phyloP scores from a whole-genome alignment of 371 early-diverging fungal species.

The Nematocida minor region DNA sequence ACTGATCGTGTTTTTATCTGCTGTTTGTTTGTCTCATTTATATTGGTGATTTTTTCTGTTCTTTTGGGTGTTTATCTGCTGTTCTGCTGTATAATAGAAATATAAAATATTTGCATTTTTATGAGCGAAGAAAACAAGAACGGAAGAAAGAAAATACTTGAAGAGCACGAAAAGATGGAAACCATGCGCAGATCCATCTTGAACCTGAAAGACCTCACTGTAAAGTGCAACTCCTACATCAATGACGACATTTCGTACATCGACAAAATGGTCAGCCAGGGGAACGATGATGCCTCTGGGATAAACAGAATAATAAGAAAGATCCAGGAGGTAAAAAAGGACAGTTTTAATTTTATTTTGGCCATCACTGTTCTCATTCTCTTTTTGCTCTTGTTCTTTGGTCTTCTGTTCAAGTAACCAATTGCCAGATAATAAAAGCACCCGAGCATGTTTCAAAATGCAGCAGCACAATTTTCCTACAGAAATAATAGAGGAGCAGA shows the following conservation, averaged over 20 bases:
- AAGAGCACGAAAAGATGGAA: conserved; percentile 18
- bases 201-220: neutral
- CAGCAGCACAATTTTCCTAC: neutral
- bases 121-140: neutral
- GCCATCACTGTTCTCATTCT: neutral
- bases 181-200: neutral
- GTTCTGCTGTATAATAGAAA: too few relatives aligned
- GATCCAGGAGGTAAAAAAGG: neutral
- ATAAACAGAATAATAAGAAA: conserved; percentile 4
- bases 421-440: neutral
- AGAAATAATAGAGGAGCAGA: conserved; percentile 10
- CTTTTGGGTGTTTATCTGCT: too few relatives aligned
- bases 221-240: neutral
- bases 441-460: neutral
- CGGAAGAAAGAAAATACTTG: neutral
- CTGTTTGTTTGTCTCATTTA: too few relatives aligned
- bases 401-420: conserved; percentile 6
- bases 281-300: neutral
- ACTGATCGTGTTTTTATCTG: too few relatives aligned
- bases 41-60: too few relatives aligned
- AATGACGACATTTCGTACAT: conserved; percentile 4
- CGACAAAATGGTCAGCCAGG: neutral
- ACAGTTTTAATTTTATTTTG: conserved; percentile 13
- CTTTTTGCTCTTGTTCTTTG: conserved; percentile 9
- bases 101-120: neutral